Evolutionary conservation across 2,329 filamentous ascomycete genomes (phyloP).

Genomic region (Diaporthe nobilis): DNA sequence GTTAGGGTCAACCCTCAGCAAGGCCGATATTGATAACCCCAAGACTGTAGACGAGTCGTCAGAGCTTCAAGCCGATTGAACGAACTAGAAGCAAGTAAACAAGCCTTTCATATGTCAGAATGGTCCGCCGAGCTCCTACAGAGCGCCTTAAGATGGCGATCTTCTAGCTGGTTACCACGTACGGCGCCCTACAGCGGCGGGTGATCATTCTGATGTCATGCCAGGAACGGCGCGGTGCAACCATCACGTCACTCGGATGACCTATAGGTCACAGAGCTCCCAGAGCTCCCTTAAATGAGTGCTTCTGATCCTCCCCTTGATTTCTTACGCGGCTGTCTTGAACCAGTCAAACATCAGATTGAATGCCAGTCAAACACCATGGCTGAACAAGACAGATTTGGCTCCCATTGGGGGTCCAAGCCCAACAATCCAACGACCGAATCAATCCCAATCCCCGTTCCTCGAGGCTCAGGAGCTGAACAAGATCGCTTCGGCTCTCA

Average conservation of each 20-base stretch:
- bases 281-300: not conserved
- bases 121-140: not conserved
- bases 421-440: slow-evolving; percentile 35
- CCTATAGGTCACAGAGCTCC: slow-evolving; percentile 26
- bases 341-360: not conserved
- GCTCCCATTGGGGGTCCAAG: slow-evolving; percentile 40
- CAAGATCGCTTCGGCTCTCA: slow-evolving; percentile 41
- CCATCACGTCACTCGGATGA: slow-evolving; percentile 39
- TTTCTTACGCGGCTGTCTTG: not conserved
- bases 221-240: slow-evolving; percentile 4
- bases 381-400: slow-evolving; percentile 45
- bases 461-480: slow-evolving; percentile 40
- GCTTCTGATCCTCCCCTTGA: not conserved
- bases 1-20: not conserved
- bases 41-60: not conserved
- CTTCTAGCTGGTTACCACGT: not conserved
- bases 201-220: slow-evolving; percentile 41
- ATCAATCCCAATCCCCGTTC: slow-evolving; percentile 28
- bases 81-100: too few relatives aligned
- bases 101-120: not conserved
- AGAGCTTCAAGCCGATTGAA: not conserved
- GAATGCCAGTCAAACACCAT: slow-evolving; percentile 37
- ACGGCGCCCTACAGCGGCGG: not conserved
- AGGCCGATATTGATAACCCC: too few relatives aligned
- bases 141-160: not conserved